Evolutionary conservation across 2,329 filamentous ascomycete genomes (phyloP).

Genomic region (Erysiphe neolycopersici): DNA sequence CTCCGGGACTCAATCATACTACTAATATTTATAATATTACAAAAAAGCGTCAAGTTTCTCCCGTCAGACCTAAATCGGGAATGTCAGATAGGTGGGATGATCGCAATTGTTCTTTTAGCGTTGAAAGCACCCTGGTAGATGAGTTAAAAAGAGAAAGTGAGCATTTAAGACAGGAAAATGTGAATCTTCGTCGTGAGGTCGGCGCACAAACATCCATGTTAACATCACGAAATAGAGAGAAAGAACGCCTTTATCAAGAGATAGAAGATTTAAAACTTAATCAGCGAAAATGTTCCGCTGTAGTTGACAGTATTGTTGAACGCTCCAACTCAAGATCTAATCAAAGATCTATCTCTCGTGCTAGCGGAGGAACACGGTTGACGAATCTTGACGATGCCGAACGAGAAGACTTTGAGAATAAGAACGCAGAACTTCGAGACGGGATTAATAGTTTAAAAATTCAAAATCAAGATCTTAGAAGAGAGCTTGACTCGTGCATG

Average conservation of each 20-base stretch:
- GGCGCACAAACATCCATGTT: constrained; percentile 94
- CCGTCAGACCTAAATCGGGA: constrained; percentile 22
- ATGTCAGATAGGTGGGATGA: constrained; percentile 20
- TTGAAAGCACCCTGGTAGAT: constrained; percentile 43
- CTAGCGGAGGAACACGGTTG: constrained; percentile 17
- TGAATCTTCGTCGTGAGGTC: constrained; percentile 71
- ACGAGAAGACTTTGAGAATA: constrained; percentile 64
- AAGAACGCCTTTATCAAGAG: constrained; percentile 82
- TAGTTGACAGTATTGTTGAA: constrained; percentile 77
- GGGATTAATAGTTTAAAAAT: constrained; percentile 66
- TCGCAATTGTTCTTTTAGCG: constrained; percentile 25
- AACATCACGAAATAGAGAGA: constrained; percentile 82
- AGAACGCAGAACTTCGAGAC: constrained; percentile 61
- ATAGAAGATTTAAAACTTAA: constrained; percentile 90
- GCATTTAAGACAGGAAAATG: constrained; percentile 72
- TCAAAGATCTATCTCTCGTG: constrained; percentile 47
- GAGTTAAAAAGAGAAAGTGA: constrained; percentile 43
- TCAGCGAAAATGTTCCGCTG: constrained; percentile 41
- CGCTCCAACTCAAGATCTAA: constrained; percentile 72
- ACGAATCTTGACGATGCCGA: constrained; percentile 39
- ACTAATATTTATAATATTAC: constrained; percentile 41
- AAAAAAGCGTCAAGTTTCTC: constrained; percentile 22
- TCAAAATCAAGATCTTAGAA: constrained; percentile 67
- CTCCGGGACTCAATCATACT: constrained; percentile 23
- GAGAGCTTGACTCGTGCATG: constrained; percentile 54